Evolutionary conservation across 1,139 yeast genomes (phyloP).

Genomic region (Blastobotrys ciferrii): DNA sequence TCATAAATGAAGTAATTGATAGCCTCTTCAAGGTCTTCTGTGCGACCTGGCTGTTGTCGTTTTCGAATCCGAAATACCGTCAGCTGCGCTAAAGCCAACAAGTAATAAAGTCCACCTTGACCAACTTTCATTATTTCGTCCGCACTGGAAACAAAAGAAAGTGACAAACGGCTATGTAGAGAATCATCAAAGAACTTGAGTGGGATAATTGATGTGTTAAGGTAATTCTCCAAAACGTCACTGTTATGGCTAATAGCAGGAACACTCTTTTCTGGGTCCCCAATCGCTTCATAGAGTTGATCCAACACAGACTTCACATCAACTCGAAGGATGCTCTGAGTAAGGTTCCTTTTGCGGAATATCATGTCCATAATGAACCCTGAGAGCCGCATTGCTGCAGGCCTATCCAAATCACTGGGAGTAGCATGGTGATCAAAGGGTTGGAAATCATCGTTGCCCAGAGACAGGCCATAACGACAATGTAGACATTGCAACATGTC

Average conservation of each 20-base stretch:
- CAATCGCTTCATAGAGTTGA: conserved; percentile 66
- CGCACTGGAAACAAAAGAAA: conserved; percentile 42
- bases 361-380: conserved; percentile 63
- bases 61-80: conserved; percentile 65
- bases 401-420: conserved; percentile 42
- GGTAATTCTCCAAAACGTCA: conserved; percentile 46
- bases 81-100: conserved; percentile 68
- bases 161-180: conserved; percentile 52
- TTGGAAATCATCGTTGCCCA: conserved; percentile 56
- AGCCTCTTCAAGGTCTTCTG: conserved; percentile 77
- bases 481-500: conserved; percentile 72
- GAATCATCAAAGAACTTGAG: conserved; percentile 52
- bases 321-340: conserved; percentile 49
- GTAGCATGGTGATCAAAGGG: conserved; percentile 69
- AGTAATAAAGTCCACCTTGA: conserved; percentile 62
- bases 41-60: conserved; percentile 71
- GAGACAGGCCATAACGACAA: conserved; percentile 71
- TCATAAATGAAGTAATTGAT: conserved; percentile 65
- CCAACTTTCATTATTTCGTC: conserved; percentile 41
- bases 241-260: conserved; percentile 41
- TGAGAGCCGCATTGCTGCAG: conserved; percentile 58
- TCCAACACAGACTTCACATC: conserved; percentile 76
- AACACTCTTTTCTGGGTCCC: conserved; percentile 53
- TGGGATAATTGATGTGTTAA: conserved; percentile 51
- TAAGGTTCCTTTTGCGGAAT: conserved; percentile 56